Conservation (phyloP, 2,329 filamentous ascomycete species). For the Hirsutella rhossiliensis region DNA sequence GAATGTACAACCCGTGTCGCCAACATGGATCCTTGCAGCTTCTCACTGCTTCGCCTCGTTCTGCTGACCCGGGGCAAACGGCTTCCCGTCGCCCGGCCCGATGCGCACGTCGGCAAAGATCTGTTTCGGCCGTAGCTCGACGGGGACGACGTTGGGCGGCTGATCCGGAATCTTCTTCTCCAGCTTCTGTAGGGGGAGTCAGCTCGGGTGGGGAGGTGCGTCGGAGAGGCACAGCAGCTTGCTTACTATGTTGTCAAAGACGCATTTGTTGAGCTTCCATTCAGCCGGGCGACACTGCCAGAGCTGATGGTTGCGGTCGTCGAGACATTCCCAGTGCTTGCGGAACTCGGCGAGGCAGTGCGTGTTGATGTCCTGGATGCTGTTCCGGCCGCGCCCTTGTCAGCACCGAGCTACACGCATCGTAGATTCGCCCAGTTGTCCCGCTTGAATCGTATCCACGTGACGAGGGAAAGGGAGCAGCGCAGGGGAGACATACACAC, state of each 20-base stretch:
- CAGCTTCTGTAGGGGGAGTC: conserved; percentile 47
- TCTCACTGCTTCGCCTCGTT: conserved; percentile 22
- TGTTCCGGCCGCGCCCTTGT: conserved; percentile 20
- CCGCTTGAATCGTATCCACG: too few relatives aligned
- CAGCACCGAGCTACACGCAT: conserved; percentile 2
- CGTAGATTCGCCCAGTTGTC: too few relatives aligned
- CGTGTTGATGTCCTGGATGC: conserved; percentile 91
- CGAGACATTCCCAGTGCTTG: conserved; percentile 87
- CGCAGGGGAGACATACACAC: conserved; percentile 58
- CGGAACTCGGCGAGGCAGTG: conserved; percentile 86
- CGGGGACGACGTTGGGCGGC: conserved; percentile 55
- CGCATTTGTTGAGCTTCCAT: conserved; percentile 86
- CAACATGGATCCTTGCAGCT: neutral
- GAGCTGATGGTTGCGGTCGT: conserved; percentile 94
- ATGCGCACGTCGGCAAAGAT: conserved; percentile 46
- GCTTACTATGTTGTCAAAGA: conserved; percentile 88
- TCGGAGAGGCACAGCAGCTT: neutral
- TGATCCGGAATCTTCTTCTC: conserved; percentile 71
- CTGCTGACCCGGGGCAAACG: conserved; percentile 22
- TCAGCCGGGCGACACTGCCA: conserved; percentile 89
- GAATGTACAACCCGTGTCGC: too few relatives aligned
- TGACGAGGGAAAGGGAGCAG: neutral
- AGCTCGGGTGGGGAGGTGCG: neutral
- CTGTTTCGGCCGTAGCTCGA: conserved; percentile 58
- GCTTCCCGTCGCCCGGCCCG: conserved; percentile 29